Percentiles rank a stretch among this genome's conserved stretches.
Conservation (phyloP, 345 rosid genomes). For the Excoecaria agallocha region DNA sequence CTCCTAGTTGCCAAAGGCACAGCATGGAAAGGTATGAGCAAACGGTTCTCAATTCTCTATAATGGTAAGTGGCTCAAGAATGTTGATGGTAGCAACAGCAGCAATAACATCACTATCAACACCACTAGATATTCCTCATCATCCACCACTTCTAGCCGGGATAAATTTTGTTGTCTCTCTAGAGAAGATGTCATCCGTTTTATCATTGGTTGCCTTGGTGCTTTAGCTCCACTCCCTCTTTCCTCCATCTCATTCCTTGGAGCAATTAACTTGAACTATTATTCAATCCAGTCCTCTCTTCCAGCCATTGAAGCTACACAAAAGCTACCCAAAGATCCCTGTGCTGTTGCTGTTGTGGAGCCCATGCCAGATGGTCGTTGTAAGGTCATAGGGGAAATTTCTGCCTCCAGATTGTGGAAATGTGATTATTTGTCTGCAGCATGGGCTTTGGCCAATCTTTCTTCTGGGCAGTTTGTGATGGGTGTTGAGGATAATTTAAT, state of each 20-base stretch:
- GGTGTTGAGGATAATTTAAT: conserved; percentile 80
- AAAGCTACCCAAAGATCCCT: conserved; percentile 61
- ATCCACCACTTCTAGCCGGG: conserved; percentile 45
- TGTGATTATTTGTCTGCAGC: conserved; percentile 90
- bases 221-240: conserved; percentile 92
- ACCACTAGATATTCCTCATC: conserved; percentile 58
- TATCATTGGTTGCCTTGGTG: conserved; percentile 93
- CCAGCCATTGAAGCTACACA: conserved; percentile 64
- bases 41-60: conserved; percentile 82
- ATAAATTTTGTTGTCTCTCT: conserved; percentile 92
- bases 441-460: conserved; percentile 91
- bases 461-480: conserved; percentile 93
- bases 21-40: conserved; percentile 94
- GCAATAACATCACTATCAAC: conserved; percentile 43
- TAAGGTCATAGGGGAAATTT: conserved; percentile 87
- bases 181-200: conserved; percentile 91
- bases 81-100: conserved; percentile 47
- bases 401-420: conserved; percentile 92
- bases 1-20: conserved; percentile 78
- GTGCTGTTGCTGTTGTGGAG: conserved; percentile 79
- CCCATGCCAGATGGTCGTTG: conserved; percentile 47
- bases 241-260: conserved; percentile 72
- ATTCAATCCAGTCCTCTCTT: conserved; percentile 58
- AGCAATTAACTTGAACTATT: conserved; percentile 59
- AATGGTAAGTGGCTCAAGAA: conserved; percentile 92